Evolutionary conservation across 345 rosid species (phyloP), one percentile per base, ranked within the genome.

Genomic region (Passiflora organensis): DNA sequence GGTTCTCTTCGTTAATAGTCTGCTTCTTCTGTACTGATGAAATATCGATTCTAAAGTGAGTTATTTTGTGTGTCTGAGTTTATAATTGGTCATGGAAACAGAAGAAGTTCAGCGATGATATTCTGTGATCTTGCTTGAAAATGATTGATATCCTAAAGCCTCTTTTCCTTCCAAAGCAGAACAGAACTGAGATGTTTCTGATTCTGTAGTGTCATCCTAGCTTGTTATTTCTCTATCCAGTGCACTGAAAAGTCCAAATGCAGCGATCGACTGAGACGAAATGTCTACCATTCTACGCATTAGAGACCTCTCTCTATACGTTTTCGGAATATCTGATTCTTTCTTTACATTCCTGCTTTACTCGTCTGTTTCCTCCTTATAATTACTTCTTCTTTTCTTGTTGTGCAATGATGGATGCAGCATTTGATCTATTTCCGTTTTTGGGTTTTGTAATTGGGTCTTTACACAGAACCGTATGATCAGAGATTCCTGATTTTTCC

Each of bases 51-150:
- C n/a, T n/a, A n/a, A 2, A 13, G 21, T 36, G 32, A 48, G 39
- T 45, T 57, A 42, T 18, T 45, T 53, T 57, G 64, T 48, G 17
- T 47, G 36, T 46, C 5, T 5, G 39, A 54, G 42, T 43, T 53
- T n/a, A n/a, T n/a, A 24, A 14, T n/a, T 1, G 16, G 68, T 44
- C 25, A 50, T 21, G 41, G 13, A 47, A 22, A 1, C 34, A 25
- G 42, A 63, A 63, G 56, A 52, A 55, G 48, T 23, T 36, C 50
- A 13, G 6, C 45, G 10, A 3, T 47, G 66, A 58, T 43, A 17
- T 49, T 54, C 38, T 59, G 55, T 63, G 38, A 72, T 68, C 67
- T 59, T 18, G 25, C 6, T 23, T 47, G 73, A 72, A 54, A 67
- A 67, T n/a, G 67, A 63, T 59, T 63, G 60, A 55, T 50, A 46